phyloP scores from a whole-genome alignment of 768 basidiomycete genomes.

The Cubamyces sp. region DNA sequence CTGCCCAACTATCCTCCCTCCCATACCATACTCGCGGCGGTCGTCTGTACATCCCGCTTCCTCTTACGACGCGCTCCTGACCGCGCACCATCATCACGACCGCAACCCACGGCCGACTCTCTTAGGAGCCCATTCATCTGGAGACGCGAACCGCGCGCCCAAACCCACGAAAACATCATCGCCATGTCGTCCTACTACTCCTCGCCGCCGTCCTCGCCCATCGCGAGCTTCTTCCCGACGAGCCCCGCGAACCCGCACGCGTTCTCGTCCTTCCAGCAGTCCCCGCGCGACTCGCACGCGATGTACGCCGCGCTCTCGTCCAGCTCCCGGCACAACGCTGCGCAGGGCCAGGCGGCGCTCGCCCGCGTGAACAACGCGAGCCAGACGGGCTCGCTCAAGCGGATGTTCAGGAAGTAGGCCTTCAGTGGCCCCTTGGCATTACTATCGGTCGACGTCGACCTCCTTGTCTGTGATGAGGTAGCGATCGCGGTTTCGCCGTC shows the following conservation, averaged over 20 bases:
- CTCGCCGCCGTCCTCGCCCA: constrained; percentile 32
- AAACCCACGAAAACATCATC: constrained; percentile 1
- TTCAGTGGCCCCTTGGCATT: too few species aligned
- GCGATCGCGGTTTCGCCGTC: too few species aligned
- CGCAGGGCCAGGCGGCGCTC: constrained; percentile 15
- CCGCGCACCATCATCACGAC: background rate
- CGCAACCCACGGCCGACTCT: background rate
- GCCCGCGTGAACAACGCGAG: constrained; percentile 1
- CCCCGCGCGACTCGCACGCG: constrained; percentile 37
- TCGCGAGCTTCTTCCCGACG: constrained; percentile 39
- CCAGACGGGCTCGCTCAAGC: constrained; percentile 16
- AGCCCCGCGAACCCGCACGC: constrained; percentile 40
- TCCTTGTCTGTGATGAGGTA: constrained; percentile 9
- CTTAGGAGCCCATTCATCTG: background rate
- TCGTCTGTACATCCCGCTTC: background rate
- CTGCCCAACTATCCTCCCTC: constrained; percentile 1
- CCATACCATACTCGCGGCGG: background rate
- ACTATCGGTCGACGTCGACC: too few species aligned
- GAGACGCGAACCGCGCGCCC: constrained; percentile 2
- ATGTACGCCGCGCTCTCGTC: constrained; percentile 36
- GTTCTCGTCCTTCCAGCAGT: constrained; percentile 40
- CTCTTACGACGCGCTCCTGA: constrained; percentile 3
- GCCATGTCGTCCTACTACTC: constrained; percentile 38
- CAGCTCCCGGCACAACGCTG: constrained; percentile 16
- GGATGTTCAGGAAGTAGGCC: constrained; percentile 17